Percentiles rank a stretch among this genome's conserved stretches.
Conservation (phyloP, 768 basidiomycete genomes). For the Leccinum subtestaceum region DNA sequence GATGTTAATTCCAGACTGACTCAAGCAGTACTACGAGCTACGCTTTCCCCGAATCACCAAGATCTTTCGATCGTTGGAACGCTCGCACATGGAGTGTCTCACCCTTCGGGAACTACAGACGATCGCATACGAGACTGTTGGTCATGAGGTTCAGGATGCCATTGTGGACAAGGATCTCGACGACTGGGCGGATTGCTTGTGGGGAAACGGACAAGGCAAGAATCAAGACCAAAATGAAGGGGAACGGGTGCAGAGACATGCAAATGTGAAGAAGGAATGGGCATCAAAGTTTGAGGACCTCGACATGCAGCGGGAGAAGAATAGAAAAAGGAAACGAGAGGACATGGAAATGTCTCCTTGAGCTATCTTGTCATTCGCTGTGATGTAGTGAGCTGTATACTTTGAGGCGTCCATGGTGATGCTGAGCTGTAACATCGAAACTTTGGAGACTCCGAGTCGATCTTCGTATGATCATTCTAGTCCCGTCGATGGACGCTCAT, state of each 20-base stretch:
- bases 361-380: not conserved
- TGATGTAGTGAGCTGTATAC: not conserved
- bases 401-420: not conserved
- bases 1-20: not conserved
- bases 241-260: slow-evolving; percentile 40
- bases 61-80: slow-evolving; percentile 55
- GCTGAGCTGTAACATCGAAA: not conserved
- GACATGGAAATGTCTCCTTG: slow-evolving; percentile 27
- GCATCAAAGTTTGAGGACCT: slow-evolving; percentile 37
- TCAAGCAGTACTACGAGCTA: slow-evolving; percentile 69
- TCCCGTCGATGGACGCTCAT: too few relatives aligned
- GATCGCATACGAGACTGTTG: slow-evolving; percentile 53
- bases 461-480: not conserved
- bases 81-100: slow-evolving; percentile 60
- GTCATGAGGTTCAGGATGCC: slow-evolving; percentile 41
- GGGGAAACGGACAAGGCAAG: slow-evolving; percentile 38
- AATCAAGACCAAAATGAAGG: slow-evolving; percentile 13
- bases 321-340: slow-evolving; percentile 18
- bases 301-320: slow-evolving; percentile 24
- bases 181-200: slow-evolving; percentile 42
- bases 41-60: slow-evolving; percentile 82
- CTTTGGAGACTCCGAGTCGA: not conserved
- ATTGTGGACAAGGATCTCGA: slow-evolving; percentile 46
- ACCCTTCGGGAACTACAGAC: slow-evolving; percentile 49
- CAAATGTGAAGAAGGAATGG: slow-evolving; percentile 40